These are phyloP conservation scores for Coemansia sp. DNA, from an alignment of 192 early-diverging fungal species.

Conservation along the genomic window DNA sequence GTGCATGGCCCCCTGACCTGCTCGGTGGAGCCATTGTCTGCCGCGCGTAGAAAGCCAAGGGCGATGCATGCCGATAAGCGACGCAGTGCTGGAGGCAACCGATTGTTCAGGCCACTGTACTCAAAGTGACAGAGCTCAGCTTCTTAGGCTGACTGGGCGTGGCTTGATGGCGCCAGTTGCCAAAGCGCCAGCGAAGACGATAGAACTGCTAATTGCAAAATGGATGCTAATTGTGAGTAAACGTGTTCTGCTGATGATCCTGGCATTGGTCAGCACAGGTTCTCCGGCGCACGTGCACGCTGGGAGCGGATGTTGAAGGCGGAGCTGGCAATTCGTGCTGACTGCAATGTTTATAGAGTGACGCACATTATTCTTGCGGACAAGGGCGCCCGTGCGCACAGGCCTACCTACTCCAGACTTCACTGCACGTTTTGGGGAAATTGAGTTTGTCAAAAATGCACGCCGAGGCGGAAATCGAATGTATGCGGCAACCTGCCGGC, in stretches of 20 bases:
- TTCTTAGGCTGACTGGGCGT: neutral
- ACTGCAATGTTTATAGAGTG: neutral
- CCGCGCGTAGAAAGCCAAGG: neutral
- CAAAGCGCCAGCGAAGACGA: neutral
- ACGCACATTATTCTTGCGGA: neutral
- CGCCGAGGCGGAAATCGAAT: neutral
- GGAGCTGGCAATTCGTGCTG: neutral
- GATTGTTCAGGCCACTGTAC: neutral
- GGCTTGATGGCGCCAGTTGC: neutral
- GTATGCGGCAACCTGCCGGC: neutral
- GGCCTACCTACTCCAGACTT: neutral
- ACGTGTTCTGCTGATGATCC: neutral
- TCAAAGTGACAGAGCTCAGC: neutral
- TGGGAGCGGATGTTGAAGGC: neutral
- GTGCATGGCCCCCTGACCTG: neutral
- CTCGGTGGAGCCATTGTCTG: neutral
- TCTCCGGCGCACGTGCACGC: neutral
- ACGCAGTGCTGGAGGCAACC: neutral
- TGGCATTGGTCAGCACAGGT: neutral
- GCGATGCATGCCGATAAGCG: slow-evolving; percentile 9
- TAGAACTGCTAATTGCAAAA: neutral
- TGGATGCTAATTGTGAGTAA: neutral
- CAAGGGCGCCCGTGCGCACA: neutral
- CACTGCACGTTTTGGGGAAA: neutral
- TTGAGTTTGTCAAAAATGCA: neutral